phyloP scores from a whole-genome alignment of 1,284 basidiomycete genomes.

The Trichosporon asahii region DNA sequence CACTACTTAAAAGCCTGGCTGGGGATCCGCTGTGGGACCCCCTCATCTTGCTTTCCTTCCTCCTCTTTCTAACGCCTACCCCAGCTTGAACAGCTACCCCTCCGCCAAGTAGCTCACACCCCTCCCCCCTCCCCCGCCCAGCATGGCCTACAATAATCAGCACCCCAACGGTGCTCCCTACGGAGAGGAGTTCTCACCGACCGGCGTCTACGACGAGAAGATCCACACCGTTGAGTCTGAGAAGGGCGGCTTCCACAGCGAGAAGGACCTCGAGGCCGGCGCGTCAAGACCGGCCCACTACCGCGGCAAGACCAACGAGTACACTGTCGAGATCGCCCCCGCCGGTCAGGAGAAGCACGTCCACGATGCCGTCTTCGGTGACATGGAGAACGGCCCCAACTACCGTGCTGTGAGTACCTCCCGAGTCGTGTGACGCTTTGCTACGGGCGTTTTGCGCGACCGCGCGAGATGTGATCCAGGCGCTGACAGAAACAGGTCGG shows the following conservation, averaged over 20 bases:
- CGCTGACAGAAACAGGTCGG: slow-evolving; percentile 18
- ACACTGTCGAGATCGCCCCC: slow-evolving; percentile 21
- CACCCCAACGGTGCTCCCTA: neutral
- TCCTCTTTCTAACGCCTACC: neutral
- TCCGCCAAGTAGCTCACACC: neutral
- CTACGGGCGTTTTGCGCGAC: neutral
- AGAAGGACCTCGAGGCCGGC: slow-evolving; percentile 1
- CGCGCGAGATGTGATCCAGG: neutral
- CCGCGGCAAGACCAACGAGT: slow-evolving; percentile 14
- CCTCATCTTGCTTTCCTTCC: neutral
- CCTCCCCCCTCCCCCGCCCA: neutral
- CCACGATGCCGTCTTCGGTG: slow-evolving; percentile 37
- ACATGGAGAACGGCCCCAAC: slow-evolving; percentile 33
- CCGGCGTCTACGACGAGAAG: slow-evolving; percentile 5
- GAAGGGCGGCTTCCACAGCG: slow-evolving; percentile 6
- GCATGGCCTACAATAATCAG: neutral
- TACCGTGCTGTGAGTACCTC: slow-evolving; percentile 31
- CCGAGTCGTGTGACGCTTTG: neutral
- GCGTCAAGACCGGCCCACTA: neutral
- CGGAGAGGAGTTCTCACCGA: neutral
- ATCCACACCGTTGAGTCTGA: neutral
- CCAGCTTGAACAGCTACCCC: neutral
- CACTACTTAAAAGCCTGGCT: neutral
- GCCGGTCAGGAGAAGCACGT: slow-evolving; percentile 14
- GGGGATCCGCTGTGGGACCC: neutral